A percentile compares a stretch with the other conserved stretches of the same genome.
These are phyloP conservation scores for Vigna angularis DNA, from an alignment of 306 rosid species.

Conservation along the genomic window DNA sequence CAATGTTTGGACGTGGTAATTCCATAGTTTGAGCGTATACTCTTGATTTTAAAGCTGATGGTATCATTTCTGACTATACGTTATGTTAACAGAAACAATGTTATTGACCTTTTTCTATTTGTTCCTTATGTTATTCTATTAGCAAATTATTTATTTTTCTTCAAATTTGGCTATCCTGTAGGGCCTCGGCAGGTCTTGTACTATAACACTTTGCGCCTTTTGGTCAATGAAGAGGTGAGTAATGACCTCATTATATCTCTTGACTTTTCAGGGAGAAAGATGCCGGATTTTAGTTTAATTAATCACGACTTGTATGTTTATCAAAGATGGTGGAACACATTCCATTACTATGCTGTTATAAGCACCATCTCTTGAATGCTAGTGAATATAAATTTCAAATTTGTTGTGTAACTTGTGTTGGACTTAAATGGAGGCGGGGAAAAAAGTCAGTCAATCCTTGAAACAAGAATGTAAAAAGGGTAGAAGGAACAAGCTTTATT, in stretches of 20 bases:
- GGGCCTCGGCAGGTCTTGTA: conserved; percentile 83
- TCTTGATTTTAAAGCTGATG: conserved; percentile 7
- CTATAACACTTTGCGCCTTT: conserved; percentile 74
- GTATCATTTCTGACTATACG: conserved; percentile 21
- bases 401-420: conserved; percentile 1
- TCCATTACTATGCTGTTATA: conserved; percentile 29
- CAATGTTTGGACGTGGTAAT: neutral
- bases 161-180: conserved; percentile 46
- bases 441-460: neutral
- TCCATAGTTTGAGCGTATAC: neutral
- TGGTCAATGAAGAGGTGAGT: conserved; percentile 84
- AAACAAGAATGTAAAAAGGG: neutral
- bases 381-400: neutral
- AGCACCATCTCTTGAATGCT: neutral
- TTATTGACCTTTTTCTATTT: conserved; percentile 20
- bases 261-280: conserved; percentile 1
- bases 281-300: conserved; percentile 5
- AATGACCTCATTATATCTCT: conserved; percentile 25
- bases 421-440: conserved; percentile 6
- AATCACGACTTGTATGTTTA: conserved; percentile 10
- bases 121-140: conserved; percentile 24
- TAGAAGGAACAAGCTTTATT: neutral
- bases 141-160: conserved; percentile 29
- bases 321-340: neutral
- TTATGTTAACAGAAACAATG: conserved; percentile 11